Percentiles rank a stretch among this genome's conserved stretches.
phyloP scores from a whole-genome alignment of 106 monocot genomes.

The Phalaenopsis equestris region DNA sequence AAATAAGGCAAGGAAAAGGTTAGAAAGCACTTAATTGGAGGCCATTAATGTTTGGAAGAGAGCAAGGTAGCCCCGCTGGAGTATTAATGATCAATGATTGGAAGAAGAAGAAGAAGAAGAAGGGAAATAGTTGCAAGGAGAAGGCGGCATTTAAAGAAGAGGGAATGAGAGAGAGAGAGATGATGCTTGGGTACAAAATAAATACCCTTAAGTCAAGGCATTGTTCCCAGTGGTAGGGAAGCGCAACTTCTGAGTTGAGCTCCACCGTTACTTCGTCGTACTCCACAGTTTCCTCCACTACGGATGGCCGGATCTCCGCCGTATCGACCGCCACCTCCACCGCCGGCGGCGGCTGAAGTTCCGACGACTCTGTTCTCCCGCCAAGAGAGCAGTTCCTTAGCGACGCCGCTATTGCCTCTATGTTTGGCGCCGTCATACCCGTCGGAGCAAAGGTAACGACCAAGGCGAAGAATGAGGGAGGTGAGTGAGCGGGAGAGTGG shows the following conservation, averaged over 20 bases:
- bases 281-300: conserved; percentile 7
- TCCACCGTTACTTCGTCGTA: conserved; percentile 53
- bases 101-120: not conserved
- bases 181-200: not conserved
- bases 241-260: conserved; percentile 73
- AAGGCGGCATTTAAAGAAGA: conserved; percentile 5
- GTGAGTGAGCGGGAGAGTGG: not conserved
- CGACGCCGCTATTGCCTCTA: conserved; percentile 71
- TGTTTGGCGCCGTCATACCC: conserved; percentile 52
- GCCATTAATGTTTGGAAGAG: conserved; percentile 4
- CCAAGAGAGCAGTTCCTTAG: conserved; percentile 64
- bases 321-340: not conserved
- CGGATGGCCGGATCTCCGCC: not conserved
- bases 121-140: not conserved
- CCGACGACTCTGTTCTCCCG: conserved; percentile 6
- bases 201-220: conserved; percentile 72
- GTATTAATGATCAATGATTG: conserved; percentile 55
- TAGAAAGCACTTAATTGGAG: not conserved
- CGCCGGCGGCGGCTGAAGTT: not conserved
- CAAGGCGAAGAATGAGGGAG: not conserved
- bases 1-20: not conserved
- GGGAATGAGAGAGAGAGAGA: conserved; percentile 1
- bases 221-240: conserved; percentile 88
- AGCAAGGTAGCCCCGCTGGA: not conserved
- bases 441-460: not conserved